Percentiles rank a stretch among this genome's conserved stretches.
Evolutionary conservation across 768 basidiomycete genomes (phyloP).

Genomic region (Boletus pseudopeckii): DNA sequence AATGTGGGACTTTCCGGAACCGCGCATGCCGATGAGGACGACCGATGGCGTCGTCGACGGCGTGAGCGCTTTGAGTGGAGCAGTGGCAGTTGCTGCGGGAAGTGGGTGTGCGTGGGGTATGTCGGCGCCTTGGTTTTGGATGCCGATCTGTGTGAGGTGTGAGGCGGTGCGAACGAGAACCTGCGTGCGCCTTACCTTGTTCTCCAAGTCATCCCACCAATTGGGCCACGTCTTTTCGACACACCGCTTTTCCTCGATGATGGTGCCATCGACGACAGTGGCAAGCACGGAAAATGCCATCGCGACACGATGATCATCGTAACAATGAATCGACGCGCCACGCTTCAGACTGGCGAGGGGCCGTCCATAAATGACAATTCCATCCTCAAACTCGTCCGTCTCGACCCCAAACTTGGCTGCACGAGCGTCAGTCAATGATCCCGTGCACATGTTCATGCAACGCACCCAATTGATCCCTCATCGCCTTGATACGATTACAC

Average conservation of each 20-base stretch:
- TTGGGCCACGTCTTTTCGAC: slow-evolving; percentile 99
- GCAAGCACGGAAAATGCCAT: slow-evolving; percentile 96
- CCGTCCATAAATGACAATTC: slow-evolving; percentile 84
- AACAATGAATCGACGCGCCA: slow-evolving; percentile 88
- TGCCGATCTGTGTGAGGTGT: slow-evolving; percentile 63
- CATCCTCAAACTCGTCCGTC: slow-evolving; percentile 89
- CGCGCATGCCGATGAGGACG: slow-evolving; percentile 92
- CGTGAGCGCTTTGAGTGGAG: slow-evolving; percentile 13
- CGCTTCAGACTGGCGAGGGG: slow-evolving; percentile 56
- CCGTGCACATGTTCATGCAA: neutral
- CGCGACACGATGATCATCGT: slow-evolving; percentile 97
- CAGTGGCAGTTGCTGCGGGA: slow-evolving; percentile 43
- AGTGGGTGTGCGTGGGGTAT: slow-evolving; percentile 38
- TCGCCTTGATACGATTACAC: slow-evolving; percentile 93
- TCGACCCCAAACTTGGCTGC: slow-evolving; percentile 92
- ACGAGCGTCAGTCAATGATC: neutral
- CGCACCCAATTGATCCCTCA: slow-evolving; percentile 92
- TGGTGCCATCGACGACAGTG: slow-evolving; percentile 64
- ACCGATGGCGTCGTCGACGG: slow-evolving; percentile 52
- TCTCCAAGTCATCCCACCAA: slow-evolving; percentile 98
- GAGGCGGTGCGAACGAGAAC: neutral
- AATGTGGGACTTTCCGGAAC: slow-evolving; percentile 90
- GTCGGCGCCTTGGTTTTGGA: slow-evolving; percentile 84
- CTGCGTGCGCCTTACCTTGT: slow-evolving; percentile 60
- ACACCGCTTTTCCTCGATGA: slow-evolving; percentile 94